These are phyloP conservation scores for Nitzschia putrida DNA, from an alignment of 108 stramenopile species.

Conservation along the genomic window DNA sequence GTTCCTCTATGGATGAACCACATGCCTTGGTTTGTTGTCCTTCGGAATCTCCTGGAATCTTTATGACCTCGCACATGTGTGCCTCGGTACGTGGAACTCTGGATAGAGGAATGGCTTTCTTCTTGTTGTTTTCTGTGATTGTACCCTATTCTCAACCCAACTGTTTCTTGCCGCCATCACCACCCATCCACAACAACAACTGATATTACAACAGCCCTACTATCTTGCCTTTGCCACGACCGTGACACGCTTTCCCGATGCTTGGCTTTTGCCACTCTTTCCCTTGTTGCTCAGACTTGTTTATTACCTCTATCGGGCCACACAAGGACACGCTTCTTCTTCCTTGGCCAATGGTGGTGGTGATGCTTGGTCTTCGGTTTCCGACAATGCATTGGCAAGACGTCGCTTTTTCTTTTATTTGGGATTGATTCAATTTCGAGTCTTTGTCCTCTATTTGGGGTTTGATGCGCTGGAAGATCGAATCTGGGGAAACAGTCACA, in stretches of 20 bases:
- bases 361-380: neutral
- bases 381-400: slow-evolving; percentile 1
- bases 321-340: no score
- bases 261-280: slow-evolving; percentile 77
- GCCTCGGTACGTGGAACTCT: neutral
- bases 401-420: slow-evolving; percentile 63
- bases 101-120: no score
- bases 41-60: neutral
- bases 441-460: slow-evolving; percentile 63
- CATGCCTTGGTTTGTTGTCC: slow-evolving; percentile 60
- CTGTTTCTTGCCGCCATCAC: no score
- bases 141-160: no score
- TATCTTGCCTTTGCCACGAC: slow-evolving; percentile 54
- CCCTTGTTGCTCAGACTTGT: slow-evolving; percentile 64
- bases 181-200: no score
- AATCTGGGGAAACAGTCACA: slow-evolving; percentile 22
- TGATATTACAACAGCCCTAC: slow-evolving; percentile 7
- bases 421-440: slow-evolving; percentile 61
- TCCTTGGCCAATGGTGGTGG: neutral
- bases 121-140: no score
- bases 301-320: slow-evolving; percentile 4
- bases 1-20: slow-evolving; percentile 47
- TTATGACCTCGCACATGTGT: neutral
- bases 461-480: slow-evolving; percentile 65
- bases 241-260: slow-evolving; percentile 67